phyloP scores from a whole-genome alignment of 192 early-diverging fungal species.

The Backusella parvicylindrica region DNA sequence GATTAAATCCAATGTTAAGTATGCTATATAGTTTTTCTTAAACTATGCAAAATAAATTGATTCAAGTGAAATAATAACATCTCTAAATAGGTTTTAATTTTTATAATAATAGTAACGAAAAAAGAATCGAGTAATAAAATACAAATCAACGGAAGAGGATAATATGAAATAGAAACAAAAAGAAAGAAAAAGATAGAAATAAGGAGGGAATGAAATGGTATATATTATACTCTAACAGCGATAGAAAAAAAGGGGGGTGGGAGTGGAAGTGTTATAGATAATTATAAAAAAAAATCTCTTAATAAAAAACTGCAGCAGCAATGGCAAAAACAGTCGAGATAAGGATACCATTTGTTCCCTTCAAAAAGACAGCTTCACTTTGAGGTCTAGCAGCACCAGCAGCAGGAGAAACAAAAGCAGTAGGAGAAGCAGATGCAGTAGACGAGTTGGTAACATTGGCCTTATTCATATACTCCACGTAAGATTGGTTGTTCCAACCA shows the following conservation, averaged over 20 bases:
- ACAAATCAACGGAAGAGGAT: neutral
- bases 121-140: neutral
- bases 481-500: conserved; percentile 19
- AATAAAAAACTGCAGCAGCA: neutral
- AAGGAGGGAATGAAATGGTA: neutral
- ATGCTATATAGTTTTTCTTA: no score
- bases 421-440: neutral
- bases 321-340: neutral
- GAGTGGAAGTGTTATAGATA: neutral
- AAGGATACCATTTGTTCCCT: neutral
- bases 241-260: neutral
- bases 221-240: neutral
- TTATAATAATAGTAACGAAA: neutral
- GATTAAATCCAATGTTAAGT: no score
- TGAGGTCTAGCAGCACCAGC: neutral
- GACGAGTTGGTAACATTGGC: neutral
- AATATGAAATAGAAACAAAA: neutral
- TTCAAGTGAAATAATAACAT: no score
- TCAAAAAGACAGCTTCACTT: neutral
- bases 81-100: neutral
- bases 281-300: neutral
- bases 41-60: no score
- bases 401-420: neutral
- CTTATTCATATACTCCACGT: conserved; percentile 9
- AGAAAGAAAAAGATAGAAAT: neutral